phyloP scores from a whole-genome alignment of 352 stramenopile species.

The Globisporangium abappressorium region DNA sequence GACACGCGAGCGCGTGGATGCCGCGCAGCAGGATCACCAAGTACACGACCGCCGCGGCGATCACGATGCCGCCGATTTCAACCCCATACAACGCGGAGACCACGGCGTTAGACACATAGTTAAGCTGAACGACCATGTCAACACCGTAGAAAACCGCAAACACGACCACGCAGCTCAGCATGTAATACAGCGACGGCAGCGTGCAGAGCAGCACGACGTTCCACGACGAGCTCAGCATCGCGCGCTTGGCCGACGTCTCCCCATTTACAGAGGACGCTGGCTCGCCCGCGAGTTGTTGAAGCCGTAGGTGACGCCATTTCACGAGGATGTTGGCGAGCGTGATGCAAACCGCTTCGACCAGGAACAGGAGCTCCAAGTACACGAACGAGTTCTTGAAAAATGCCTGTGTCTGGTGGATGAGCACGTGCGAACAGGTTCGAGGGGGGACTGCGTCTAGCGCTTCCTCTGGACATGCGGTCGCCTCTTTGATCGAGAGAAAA shows the following conservation, averaged over 20 bases:
- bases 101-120: slow-evolving; percentile 31
- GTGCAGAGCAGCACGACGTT: slow-evolving; percentile 36
- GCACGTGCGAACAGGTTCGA: slow-evolving; percentile 32
- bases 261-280: slow-evolving; percentile 13
- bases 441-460: slow-evolving; percentile 34
- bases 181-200: slow-evolving; percentile 33
- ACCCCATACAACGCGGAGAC: slow-evolving; percentile 38
- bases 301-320: slow-evolving; percentile 40
- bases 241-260: slow-evolving; percentile 17
- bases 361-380: slow-evolving; percentile 33
- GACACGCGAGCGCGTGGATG: slow-evolving; percentile 24
- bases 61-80: slow-evolving; percentile 31
- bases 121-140: slow-evolving; percentile 40
- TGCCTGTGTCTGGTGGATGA: slow-evolving; percentile 23
- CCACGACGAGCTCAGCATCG: slow-evolving; percentile 30
- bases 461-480: slow-evolving; percentile 44
- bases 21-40: slow-evolving; percentile 30
- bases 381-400: slow-evolving; percentile 39
- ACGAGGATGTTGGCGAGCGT: slow-evolving; percentile 47
- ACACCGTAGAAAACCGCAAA: slow-evolving; percentile 32
- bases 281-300: slow-evolving; percentile 33
- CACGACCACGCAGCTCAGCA: slow-evolving; percentile 24
- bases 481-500: slow-evolving; percentile 35
- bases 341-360: slow-evolving; percentile 36
- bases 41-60: slow-evolving; percentile 18